Evolutionary conservation across 192 early-diverging fungal species (phyloP).

Genomic region (Coemansia sp.): DNA sequence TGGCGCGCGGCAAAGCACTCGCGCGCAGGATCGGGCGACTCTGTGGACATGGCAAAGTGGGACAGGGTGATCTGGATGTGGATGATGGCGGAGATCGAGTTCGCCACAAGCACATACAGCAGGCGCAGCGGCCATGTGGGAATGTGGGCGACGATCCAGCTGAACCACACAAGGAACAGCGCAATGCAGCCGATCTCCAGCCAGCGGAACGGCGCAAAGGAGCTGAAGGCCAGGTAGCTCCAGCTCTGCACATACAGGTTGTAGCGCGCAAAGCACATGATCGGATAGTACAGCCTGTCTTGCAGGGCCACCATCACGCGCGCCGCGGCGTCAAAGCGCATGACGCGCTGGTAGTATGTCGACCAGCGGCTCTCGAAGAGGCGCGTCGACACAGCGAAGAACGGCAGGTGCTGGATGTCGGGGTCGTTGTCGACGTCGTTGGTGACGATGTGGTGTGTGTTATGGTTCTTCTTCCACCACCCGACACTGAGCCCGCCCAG

Average conservation of each 20-base stretch:
- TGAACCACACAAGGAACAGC: slow-evolving; percentile 81
- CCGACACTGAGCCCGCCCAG: slow-evolving; percentile 87
- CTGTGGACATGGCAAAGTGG: slow-evolving; percentile 93
- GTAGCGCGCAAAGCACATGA: slow-evolving; percentile 90
- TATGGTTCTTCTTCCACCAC: slow-evolving; percentile 98
- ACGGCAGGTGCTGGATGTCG: slow-evolving; percentile 97
- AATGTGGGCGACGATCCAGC: slow-evolving; percentile 64
- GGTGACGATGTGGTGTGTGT: slow-evolving; percentile 96
- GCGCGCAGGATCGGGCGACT: slow-evolving; percentile 60
- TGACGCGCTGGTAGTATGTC: slow-evolving; percentile 79
- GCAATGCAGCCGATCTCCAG: slow-evolving; percentile 75
- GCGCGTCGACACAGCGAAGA: slow-evolving; percentile 82
- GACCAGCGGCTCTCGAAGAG: slow-evolving; percentile 86
- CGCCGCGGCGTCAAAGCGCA: slow-evolving; percentile 78
- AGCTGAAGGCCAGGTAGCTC: slow-evolving; percentile 62
- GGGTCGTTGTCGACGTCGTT: slow-evolving; percentile 95
- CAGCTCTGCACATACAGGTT: slow-evolving; percentile 83
- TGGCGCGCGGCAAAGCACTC: slow-evolving; percentile 86
- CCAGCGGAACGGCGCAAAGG: slow-evolving; percentile 68
- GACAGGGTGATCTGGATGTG: slow-evolving; percentile 96
- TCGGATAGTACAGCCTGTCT: slow-evolving; percentile 82
- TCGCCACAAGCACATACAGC: slow-evolving; percentile 73
- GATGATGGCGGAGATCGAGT: slow-evolving; percentile 80
- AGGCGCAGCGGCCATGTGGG: slow-evolving; percentile 65
- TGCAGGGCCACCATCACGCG: slow-evolving; percentile 78